phyloP scores from a whole-genome alignment of 805 yeast species.

The Monosporozyma yasuniensis region DNA sequence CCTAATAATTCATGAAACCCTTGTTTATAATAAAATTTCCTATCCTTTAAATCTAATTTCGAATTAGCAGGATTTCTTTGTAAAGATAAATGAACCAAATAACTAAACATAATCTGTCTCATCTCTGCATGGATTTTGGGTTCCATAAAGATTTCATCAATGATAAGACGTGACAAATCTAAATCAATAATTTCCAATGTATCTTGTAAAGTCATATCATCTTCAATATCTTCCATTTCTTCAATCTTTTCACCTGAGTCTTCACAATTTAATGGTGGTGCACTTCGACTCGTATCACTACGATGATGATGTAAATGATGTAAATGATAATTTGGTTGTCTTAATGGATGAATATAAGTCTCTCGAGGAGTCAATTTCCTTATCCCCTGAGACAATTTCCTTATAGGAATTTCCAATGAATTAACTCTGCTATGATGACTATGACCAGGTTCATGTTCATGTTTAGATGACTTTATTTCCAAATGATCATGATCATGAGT shows the following conservation, averaged over 20 bases:
- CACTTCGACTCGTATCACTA: background rate
- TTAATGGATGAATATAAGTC: slow-evolving; percentile 9
- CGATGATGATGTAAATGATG: background rate
- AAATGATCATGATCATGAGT: no score
- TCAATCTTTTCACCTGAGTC: background rate
- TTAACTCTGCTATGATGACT: background rate
- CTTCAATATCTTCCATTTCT: background rate
- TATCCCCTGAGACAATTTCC: slow-evolving; percentile 9
- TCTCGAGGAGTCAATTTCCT: slow-evolving; percentile 20
- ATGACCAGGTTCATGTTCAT: background rate
- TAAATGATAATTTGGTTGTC: background rate
- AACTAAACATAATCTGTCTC: slow-evolving; percentile 22
- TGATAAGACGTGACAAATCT: slow-evolving; percentile 23
- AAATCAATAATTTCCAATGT: slow-evolving; percentile 24
- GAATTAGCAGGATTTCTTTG: background rate
- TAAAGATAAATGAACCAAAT: slow-evolving; percentile 5
- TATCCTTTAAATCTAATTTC: slow-evolving; percentile 1
- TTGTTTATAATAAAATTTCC: slow-evolving; percentile 18
- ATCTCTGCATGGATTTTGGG: slow-evolving; percentile 16
- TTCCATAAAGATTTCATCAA: slow-evolving; percentile 17
- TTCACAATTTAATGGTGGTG: background rate
- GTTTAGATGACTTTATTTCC: no score
- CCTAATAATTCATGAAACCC: slow-evolving; percentile 29
- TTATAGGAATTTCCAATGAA: background rate
- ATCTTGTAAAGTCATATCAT: slow-evolving; percentile 13